Base-by-base conservation (phyloP, 441 rosid genomes). In the Gossypium davidsonii region DNA sequence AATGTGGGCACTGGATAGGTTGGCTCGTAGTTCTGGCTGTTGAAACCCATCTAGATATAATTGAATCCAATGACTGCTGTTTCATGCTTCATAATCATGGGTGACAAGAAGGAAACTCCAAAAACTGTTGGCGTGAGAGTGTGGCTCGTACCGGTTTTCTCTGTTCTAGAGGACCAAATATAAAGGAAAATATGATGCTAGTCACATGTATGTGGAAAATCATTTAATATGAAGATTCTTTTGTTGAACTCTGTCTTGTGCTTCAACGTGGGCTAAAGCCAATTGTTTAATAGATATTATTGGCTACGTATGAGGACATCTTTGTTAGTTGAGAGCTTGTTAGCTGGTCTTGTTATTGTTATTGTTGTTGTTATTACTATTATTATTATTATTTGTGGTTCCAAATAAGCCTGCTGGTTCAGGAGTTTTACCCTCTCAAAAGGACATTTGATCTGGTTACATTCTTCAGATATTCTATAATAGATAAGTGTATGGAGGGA, bases 231-330 rank as follows among this genome's bases (percentile, higher is more conserved):
- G 34, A 18, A 37, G 52, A 12, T 37, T 55, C 52, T 55, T 70
- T 52, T 12, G 31, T 37, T 6, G 18, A 21, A 55, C 10, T 14
- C 25, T 51, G 48, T 68, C 5, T 26, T 51, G 59, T 67, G 2
- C 31, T 37, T 49, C 46, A 9, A 67, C 31, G 48, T 26, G 23
- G 14, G 39, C 17, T 39, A 25, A 15, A 51, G 17, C 48, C 60
- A 52, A 52, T 51, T 68, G 72, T 68, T 68, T 51, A 28, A 52
- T 68, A 28, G 60, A 51, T 68, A 51, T 51, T 68, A 28, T 68
- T 52, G 26, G 48, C 72, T 31, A 28, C 26, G 11, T 31, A 9
- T 15, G 21, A 67, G n/a, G 23, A 15, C 28, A 67, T 67, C 39
- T 26, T 12, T 51, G 44, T 26, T 6, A 51, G 28, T 51, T 53